These are phyloP conservation scores for Cicer pinnatifidum DNA, from an alignment of 306 rosid species.

Conservation along the genomic window DNA sequence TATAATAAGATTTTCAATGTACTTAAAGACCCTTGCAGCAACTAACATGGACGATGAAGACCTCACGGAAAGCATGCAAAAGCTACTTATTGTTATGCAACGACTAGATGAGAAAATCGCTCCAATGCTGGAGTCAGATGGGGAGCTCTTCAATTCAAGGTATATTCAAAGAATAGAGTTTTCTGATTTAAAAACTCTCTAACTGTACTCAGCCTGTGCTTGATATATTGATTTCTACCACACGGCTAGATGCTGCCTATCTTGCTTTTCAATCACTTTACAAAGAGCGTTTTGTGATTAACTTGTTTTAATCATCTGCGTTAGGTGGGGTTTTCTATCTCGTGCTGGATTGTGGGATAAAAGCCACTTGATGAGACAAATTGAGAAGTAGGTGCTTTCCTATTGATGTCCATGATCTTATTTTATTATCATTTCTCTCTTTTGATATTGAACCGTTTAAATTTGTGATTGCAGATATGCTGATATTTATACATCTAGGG, in stretches of 20 bases:
- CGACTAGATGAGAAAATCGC: slow-evolving; percentile 91
- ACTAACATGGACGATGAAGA: slow-evolving; percentile 85
- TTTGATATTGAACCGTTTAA: slow-evolving; percentile 12
- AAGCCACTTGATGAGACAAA: slow-evolving; percentile 98
- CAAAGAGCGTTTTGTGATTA: slow-evolving; percentile 17
- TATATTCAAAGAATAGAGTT: slow-evolving; percentile 36
- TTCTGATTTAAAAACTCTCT: slow-evolving; percentile 41
- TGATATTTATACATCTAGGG: slow-evolving; percentile 97
- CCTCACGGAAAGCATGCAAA: slow-evolving; percentile 92
- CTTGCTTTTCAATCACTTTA: slow-evolving; percentile 11
- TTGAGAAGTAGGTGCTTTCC: slow-evolving; percentile 78
- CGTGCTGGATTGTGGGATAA: slow-evolving; percentile 98
- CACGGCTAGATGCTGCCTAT: slow-evolving; percentile 1
- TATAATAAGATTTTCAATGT: slow-evolving; percentile 32
- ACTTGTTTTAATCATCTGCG: slow-evolving; percentile 42
- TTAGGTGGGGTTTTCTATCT: slow-evolving; percentile 97
- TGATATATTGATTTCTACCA: neutral
- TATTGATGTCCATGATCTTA: slow-evolving; percentile 33
- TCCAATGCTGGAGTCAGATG: slow-evolving; percentile 89
- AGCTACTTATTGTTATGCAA: slow-evolving; percentile 92
- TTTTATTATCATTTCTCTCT: slow-evolving; percentile 18
- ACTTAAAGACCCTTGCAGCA: slow-evolving; percentile 90
- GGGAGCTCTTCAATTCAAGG: slow-evolving; percentile 90
- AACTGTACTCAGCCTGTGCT: neutral
- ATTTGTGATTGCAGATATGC: slow-evolving; percentile 72